Percentiles rank a stretch among this genome's conserved stretches.
phyloP scores from a whole-genome alignment of 1,284 basidiomycete species.

The Phellopilus nigrolimitatus region DNA sequence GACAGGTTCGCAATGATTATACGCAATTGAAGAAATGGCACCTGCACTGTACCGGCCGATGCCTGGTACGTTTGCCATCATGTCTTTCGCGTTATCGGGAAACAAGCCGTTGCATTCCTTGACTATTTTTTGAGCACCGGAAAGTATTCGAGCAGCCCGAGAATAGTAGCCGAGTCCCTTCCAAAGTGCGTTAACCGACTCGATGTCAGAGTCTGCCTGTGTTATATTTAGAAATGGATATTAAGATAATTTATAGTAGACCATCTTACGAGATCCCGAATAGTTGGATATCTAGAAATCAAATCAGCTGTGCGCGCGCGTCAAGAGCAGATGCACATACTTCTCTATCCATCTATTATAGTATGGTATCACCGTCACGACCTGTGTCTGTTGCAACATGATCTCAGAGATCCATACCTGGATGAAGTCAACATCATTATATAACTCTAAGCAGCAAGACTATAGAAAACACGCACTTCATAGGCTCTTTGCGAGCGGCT shows the following conservation, averaged over 20 bases:
- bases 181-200: constrained; percentile 86
- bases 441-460: constrained; percentile 15
- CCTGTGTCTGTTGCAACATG: constrained; percentile 97
- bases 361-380: constrained; percentile 85
- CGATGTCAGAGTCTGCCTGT: constrained; percentile 69
- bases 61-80: constrained; percentile 85
- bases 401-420: constrained; percentile 90
- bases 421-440: constrained; percentile 9
- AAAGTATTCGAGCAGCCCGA: constrained; percentile 75
- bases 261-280: constrained; percentile 62
- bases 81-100: constrained; percentile 73
- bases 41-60: constrained; percentile 90
- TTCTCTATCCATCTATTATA: constrained; percentile 81
- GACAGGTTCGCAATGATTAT: constrained; percentile 78
- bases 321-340: constrained; percentile 36
- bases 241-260: not conserved
- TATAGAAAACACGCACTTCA: constrained; percentile 45
- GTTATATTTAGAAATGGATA: constrained; percentile 4
- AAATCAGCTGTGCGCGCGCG: constrained; percentile 11
- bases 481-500: constrained; percentile 72
- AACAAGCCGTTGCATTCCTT: constrained; percentile 63
- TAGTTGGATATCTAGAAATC: constrained; percentile 70
- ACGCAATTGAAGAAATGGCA: constrained; percentile 88
- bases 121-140: constrained; percentile 75
- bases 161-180: constrained; percentile 92